Conservation (phyloP, 805 yeast genomes). For the Saturnispora serradocipensis region DNA sequence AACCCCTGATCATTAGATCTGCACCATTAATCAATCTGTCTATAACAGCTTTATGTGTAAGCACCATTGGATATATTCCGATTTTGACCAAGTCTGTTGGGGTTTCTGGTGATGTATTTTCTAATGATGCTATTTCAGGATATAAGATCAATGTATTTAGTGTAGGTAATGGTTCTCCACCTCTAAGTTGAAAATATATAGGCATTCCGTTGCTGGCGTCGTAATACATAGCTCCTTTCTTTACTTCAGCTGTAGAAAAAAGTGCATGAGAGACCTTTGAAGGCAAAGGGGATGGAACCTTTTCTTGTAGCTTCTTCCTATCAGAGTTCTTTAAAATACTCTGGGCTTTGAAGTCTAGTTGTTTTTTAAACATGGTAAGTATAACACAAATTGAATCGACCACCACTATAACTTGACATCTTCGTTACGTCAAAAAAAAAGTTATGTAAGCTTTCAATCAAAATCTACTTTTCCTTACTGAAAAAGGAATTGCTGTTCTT, state of each 20-base stretch:
- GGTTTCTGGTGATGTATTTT: not conserved
- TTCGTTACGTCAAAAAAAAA: not conserved
- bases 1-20: constrained; percentile 68
- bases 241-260: constrained; percentile 41
- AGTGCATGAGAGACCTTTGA: constrained; percentile 52
- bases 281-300: constrained; percentile 35
- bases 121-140: constrained; percentile 35
- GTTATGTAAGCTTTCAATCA: not conserved
- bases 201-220: constrained; percentile 54
- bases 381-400: not conserved
- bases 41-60: constrained; percentile 68
- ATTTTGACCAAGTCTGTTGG: not conserved
- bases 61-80: constrained; percentile 44
- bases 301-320: constrained; percentile 44
- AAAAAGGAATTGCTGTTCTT: not conserved
- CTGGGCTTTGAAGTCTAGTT: constrained; percentile 55
- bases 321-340: constrained; percentile 81
- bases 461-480: not conserved
- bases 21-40: constrained; percentile 72
- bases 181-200: constrained; percentile 47
- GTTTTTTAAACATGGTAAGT: constrained; percentile 43
- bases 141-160: constrained; percentile 62
- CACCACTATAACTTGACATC: not conserved
- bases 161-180: constrained; percentile 43
- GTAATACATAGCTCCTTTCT: constrained; percentile 55